These are phyloP conservation scores for Mrakia gelida DNA, from an alignment of 768 basidiomycete genomes.

Conservation along the genomic window DNA sequence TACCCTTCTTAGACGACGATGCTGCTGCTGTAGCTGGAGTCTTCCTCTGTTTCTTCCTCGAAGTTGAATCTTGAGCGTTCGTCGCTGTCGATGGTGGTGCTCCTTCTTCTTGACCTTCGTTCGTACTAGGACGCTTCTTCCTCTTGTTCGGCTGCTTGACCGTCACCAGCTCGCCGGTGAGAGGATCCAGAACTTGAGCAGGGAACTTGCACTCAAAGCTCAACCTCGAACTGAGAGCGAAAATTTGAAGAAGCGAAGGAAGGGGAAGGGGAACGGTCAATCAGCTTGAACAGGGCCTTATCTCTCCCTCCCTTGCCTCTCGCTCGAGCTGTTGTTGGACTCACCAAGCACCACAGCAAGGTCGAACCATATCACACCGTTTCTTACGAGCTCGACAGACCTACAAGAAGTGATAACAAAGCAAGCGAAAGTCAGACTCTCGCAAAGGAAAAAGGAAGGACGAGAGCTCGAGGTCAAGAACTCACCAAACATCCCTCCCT, in stretches of 20 bases:
- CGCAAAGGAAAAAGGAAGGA: neutral
- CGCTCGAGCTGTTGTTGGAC: neutral
- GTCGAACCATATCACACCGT: slow-evolving; percentile 22
- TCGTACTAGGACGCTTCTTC: slow-evolving; percentile 16
- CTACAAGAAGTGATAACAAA: neutral
- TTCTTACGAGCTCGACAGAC: slow-evolving; percentile 19
- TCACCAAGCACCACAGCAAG: slow-evolving; percentile 27
- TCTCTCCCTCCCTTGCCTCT: neutral
- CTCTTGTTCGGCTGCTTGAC: slow-evolving; percentile 32
- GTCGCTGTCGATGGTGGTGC: neutral
- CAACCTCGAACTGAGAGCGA: slow-evolving; percentile 5
- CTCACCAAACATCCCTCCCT: slow-evolving; percentile 20
- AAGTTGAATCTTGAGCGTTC: neutral
- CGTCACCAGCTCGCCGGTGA: slow-evolving; percentile 19
- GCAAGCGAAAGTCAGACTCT: too few species aligned
- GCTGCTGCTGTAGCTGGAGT: neutral
- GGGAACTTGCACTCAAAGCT: slow-evolving; percentile 27
- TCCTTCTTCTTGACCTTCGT: neutral
- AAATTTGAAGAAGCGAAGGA: neutral
- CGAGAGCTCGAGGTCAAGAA: neutral
- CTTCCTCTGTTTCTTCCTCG: neutral
- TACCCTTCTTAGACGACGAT: neutral
- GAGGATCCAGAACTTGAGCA: slow-evolving; percentile 20
- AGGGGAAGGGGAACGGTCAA: neutral
- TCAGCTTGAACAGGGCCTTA: neutral